Evolutionary conservation across 2,329 filamentous ascomycete species (phyloP), one percentile per base, ranked within the genome.

Genomic region (Hypoxylon sp.): DNA sequence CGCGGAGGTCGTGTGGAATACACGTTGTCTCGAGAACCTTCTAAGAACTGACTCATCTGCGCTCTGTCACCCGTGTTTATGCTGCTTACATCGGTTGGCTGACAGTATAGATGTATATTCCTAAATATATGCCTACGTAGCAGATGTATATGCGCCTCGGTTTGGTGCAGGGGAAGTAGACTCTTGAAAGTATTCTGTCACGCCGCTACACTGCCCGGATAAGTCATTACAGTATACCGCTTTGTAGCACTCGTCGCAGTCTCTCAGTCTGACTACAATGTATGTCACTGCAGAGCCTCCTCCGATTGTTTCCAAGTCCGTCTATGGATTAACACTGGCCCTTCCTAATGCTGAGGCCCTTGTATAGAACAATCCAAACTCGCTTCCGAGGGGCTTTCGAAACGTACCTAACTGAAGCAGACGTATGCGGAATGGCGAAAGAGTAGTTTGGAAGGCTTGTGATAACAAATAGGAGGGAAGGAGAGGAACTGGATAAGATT

Each of bases 271-370:
- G 37, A 76, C 65, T 17, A 71, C 72, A 1, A 70, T 65, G 54
- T 75, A 73, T 1, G 72, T 72, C 7, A 74, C 74, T 10, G 67
- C 63, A 4, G 72, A 67, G 11, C 74, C 74, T 13, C 73, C 74
- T 1, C 74, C 74, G 21, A 76, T 65, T 8, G 37, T 21, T 40
- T 17, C 11, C 18, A 23, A 40, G 6, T 20, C 18, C 23, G 11
- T 7, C n/a, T 15, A 6, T 15, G 9, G 15, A 3, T 35, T 10
- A 6, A 11, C 15, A 38, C 18, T 13, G 4, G 18, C 35, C 8
- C 6, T 40, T 40, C 10, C 20, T n/a, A 13, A 23, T 15, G 9
- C 37, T 8, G n/a, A 40, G 18, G 5, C 13, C 3, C 11, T 21
- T 3, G 15, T 3, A 23, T 3, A 40, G 10, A n/a, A n/a, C 18